Conservation (phyloP, 257 asterid species). For the Solanum dulcamara region DNA sequence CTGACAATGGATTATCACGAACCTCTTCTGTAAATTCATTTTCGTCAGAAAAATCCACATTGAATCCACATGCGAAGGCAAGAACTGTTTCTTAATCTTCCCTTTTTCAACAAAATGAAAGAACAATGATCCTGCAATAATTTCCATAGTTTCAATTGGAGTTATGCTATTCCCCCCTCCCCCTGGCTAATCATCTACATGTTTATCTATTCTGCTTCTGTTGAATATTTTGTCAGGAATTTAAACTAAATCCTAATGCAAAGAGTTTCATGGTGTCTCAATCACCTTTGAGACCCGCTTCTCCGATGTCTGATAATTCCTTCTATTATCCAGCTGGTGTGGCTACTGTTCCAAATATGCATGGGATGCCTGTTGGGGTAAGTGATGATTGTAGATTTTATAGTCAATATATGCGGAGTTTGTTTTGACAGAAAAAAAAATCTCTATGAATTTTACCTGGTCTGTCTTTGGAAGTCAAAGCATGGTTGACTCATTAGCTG, state of each 20-base stretch:
- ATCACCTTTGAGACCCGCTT: conserved; percentile 63
- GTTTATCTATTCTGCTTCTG: neutral
- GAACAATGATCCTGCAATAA: neutral
- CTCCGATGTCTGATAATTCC: conserved; percentile 73
- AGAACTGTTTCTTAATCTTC: neutral
- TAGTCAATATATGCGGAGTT: neutral
- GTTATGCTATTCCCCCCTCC: neutral
- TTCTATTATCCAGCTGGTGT: conserved; percentile 75
- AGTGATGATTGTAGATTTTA: conserved; percentile 9
- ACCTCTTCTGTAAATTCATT: conserved; percentile 78
- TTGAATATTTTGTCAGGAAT: conserved; percentile 43
- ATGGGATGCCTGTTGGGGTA: conserved; percentile 88
- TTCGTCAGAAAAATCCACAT: conserved; percentile 72
- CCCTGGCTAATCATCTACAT: neutral
- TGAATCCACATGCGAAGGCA: conserved; percentile 96
- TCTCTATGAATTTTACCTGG: neutral
- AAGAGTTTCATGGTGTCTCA: conserved; percentile 71
- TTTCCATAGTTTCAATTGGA: neutral
- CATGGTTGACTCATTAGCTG: neutral
- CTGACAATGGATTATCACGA: conserved; percentile 62
- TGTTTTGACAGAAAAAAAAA: neutral
- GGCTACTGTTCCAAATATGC: conserved; percentile 61
- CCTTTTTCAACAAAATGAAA: neutral
- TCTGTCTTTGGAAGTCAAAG: neutral
- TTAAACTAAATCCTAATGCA: conserved; percentile 84